These are phyloP conservation scores for Suillus variegatus DNA, from an alignment of 768 basidiomycete species.

Conservation along the genomic window DNA sequence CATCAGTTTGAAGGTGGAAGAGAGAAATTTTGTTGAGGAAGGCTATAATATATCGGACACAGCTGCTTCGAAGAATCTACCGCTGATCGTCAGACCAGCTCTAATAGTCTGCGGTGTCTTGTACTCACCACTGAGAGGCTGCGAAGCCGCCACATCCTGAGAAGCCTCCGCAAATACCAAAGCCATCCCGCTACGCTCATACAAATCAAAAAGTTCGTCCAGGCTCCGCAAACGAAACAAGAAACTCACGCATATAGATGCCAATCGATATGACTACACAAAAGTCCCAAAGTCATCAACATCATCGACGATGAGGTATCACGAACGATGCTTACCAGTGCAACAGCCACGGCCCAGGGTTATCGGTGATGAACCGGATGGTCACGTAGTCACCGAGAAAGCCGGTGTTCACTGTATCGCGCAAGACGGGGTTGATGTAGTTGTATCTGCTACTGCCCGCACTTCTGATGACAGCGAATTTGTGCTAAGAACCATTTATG, in stretches of 20 bases:
- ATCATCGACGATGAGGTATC: not conserved
- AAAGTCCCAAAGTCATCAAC: not conserved
- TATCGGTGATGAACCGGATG: conserved; percentile 1
- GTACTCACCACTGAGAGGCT: not conserved
- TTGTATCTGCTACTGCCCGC: not conserved
- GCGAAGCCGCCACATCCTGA: not conserved
- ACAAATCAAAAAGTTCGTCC: not conserved
- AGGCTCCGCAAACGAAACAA: not conserved
- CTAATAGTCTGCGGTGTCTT: not conserved
- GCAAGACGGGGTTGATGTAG: not conserved
- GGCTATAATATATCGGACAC: not conserved
- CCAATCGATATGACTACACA: conserved; percentile 1
- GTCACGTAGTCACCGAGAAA: not conserved
- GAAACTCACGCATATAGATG: not conserved
- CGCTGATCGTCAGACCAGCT: not conserved
- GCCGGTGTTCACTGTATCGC: not conserved
- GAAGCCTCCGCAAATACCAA: not conserved
- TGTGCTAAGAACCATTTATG: not conserved
- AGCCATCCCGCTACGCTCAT: not conserved
- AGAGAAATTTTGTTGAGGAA: conserved; percentile 2
- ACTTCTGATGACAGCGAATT: not conserved
- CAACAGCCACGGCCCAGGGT: conserved; percentile 2
- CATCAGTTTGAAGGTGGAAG: not conserved
- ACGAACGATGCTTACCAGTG: not conserved
- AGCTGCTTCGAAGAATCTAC: conserved; percentile 1